phyloP scores from a whole-genome alignment of 2,329 filamentous ascomycete species.

The Botrytis porri region DNA sequence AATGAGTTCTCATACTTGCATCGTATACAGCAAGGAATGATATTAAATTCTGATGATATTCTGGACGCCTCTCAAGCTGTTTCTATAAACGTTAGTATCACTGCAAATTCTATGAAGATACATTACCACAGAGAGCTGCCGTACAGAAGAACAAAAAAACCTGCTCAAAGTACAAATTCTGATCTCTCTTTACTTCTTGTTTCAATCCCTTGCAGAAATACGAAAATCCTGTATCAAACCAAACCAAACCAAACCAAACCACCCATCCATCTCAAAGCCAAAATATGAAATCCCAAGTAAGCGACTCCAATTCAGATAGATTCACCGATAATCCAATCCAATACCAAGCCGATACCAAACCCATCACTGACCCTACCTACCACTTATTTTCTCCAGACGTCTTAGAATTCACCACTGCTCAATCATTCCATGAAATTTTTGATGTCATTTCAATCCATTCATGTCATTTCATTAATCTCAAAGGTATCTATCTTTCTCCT shows the following conservation, averaged over 20 bases:
- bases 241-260: no score
- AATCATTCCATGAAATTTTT: not conserved
- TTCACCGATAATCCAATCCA: no score
- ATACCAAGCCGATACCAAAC: no score
- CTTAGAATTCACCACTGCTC: not conserved
- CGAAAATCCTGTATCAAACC: no score
- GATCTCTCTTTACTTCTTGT: no score
- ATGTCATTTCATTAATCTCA: not conserved
- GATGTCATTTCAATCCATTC: not conserved
- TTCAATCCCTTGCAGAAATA: no score
- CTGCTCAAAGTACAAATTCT: no score
- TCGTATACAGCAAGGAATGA: not conserved
- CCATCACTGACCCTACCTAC: not conserved
- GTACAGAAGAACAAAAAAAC: no score
- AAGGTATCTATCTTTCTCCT: not conserved
- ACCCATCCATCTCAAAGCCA: no score
- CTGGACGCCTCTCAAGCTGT: not conserved
- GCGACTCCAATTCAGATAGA: no score
- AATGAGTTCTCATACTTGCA: not conserved
- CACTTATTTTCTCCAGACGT: not conserved
- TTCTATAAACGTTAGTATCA: accelerated
- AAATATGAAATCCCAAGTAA: no score
- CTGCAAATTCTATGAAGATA: not conserved
- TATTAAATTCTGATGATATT: not conserved
- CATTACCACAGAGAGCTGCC: not conserved